A percentile compares a stretch with the other conserved stretches of the same genome.
Conservation (phyloP, 202 grass and related monocot genomes). For the Schoenoplectus tabernaemontani region DNA sequence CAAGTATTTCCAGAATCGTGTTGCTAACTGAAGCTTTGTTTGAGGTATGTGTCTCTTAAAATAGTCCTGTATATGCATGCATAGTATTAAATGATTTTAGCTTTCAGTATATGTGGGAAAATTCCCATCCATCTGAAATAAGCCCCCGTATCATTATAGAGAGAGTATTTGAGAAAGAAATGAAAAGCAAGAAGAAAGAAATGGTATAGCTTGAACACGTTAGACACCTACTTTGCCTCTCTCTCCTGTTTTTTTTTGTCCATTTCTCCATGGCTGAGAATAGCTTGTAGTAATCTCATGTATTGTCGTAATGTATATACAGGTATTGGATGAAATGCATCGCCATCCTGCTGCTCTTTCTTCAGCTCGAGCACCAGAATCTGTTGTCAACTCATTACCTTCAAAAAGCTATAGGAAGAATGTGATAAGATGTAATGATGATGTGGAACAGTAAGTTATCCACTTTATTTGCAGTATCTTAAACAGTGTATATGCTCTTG, state of each 20-base stretch:
- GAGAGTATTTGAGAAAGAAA: background rate
- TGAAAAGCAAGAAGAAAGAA: background rate
- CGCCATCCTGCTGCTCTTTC: conserved; percentile 66
- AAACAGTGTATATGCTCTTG: background rate
- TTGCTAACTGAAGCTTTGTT: conserved; percentile 97
- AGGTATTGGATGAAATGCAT: conserved; percentile 99
- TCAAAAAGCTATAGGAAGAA: conserved; percentile 72
- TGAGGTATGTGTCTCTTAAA: conserved; percentile 50
- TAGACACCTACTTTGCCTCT: background rate
- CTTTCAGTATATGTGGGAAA: background rate
- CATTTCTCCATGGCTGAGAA: background rate
- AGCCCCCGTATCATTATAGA: background rate
- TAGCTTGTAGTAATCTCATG: conserved; percentile 13
- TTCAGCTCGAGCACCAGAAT: conserved; percentile 72
- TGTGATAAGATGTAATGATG: conserved; percentile 47
- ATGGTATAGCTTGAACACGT: background rate
- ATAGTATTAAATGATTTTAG: conserved; percentile 8
- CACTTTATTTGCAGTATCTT: conserved; percentile 16
- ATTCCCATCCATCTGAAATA: background rate
- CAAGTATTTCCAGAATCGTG: conserved; percentile 94
- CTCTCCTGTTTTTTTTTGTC: background rate
- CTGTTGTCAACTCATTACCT: conserved; percentile 79
- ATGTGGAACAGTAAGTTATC: conserved; percentile 85
- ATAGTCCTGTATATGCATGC: conserved; percentile 8
- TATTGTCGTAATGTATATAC: conserved; percentile 30